These are phyloP conservation scores for Cryptosporidium parvum DNA, from an alignment of 169 alveolate genomes.

Conservation along the genomic window DNA sequence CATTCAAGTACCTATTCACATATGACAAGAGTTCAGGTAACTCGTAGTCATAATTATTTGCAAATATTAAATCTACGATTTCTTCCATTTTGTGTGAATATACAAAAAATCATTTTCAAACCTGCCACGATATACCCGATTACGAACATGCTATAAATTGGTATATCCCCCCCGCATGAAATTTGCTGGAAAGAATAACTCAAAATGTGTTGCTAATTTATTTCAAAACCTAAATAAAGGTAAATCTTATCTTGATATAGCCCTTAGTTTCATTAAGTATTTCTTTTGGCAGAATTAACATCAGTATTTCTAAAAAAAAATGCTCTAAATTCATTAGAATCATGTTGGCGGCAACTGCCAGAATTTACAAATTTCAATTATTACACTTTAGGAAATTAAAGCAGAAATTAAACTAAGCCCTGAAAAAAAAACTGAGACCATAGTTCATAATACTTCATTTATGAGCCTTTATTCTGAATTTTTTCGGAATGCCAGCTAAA, in stretches of 20 bases:
- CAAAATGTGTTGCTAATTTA: neutral
- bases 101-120: slow-evolving; percentile 2
- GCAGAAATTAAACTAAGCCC: neutral
- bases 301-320: neutral
- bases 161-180: slow-evolving; percentile 3
- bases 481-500: neutral
- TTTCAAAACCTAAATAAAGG: neutral
- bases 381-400: too few relatives aligned
- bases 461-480: neutral
- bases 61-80: slow-evolving; percentile 1
- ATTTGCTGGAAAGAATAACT: neutral
- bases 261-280: neutral
- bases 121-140: neutral
- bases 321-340: too few relatives aligned
- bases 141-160: slow-evolving; percentile 21
- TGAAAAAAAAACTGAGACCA: neutral
- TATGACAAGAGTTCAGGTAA: neutral
- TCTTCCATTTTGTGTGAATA: slow-evolving; percentile 8
- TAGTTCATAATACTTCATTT: neutral
- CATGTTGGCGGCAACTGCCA: neutral
- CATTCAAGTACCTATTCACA: slow-evolving; percentile 16
- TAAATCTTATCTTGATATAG: too few relatives aligned
- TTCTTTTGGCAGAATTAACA: neutral
- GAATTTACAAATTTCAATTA: neutral
- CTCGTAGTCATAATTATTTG: neutral